Conservation (phyloP, 208 protist species). For the Trypanosoma cruzi region DNA sequence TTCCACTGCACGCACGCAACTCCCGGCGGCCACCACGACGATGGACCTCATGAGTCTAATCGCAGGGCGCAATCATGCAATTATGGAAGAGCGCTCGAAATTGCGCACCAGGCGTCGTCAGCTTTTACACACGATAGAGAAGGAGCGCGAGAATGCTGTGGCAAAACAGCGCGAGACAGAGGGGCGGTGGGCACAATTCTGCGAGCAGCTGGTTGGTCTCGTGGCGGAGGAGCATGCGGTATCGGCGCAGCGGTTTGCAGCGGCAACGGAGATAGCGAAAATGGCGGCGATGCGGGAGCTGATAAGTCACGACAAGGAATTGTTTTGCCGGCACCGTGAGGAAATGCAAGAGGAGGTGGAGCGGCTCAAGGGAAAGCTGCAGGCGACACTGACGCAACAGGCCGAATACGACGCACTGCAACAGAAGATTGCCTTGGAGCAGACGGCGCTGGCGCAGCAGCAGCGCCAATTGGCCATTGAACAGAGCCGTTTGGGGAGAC, state of each 20-base stretch:
- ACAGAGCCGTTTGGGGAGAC: neutral
- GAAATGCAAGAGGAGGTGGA: constrained; percentile 13
- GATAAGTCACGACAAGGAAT: constrained; percentile 28
- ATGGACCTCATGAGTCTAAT: constrained; percentile 35
- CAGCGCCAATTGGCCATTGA: constrained; percentile 15
- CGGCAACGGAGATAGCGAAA: constrained; percentile 28
- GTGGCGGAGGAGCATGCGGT: constrained; percentile 24
- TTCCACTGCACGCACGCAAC: constrained; percentile 33
- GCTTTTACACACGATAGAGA: constrained; percentile 3
- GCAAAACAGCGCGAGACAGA: constrained; percentile 24
- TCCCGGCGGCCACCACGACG: constrained; percentile 34
- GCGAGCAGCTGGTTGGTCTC: constrained; percentile 19
- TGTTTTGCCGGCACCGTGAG: constrained; percentile 16
- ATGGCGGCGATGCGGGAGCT: constrained; percentile 28
- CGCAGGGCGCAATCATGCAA: constrained; percentile 2
- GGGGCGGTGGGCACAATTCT: constrained; percentile 17
- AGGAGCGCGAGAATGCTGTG: constrained; percentile 11
- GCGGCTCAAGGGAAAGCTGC: constrained; percentile 16
- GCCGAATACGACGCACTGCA: constrained; percentile 7
- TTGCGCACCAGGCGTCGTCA: neutral
- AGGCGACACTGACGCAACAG: constrained; percentile 8
- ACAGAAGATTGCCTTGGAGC: constrained; percentile 18
- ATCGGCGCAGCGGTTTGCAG: neutral
- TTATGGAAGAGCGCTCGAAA: constrained; percentile 6
- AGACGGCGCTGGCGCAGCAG: constrained; percentile 26